Conservation (phyloP, 2,329 filamentous ascomycete species). For the Zymoseptoria crescenta region DNA sequence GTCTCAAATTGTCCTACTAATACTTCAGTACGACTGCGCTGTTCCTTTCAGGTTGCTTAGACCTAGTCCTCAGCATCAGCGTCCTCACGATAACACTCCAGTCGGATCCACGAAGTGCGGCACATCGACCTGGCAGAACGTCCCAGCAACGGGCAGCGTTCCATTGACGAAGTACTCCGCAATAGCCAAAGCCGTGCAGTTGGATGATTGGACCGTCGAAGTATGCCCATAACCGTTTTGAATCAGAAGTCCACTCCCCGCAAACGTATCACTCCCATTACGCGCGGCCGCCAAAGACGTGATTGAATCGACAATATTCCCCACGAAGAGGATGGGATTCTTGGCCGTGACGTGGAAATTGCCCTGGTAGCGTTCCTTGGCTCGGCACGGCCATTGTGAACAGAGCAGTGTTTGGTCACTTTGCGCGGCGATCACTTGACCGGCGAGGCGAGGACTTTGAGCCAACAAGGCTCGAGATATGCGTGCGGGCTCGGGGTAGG, state of each 20-base stretch:
- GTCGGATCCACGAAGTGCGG: conserved; percentile 1
- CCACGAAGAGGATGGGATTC: conserved; percentile 33
- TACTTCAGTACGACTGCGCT: too few species aligned
- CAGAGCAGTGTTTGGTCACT: conserved; percentile 29
- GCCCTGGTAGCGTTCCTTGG: conserved; percentile 32
- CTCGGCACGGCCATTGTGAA: conserved; percentile 33
- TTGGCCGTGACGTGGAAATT: conserved; percentile 29
- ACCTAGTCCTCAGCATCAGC: not conserved
- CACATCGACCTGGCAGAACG: conserved; percentile 24
- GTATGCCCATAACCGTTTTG: conserved; percentile 27
- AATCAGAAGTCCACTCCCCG: conserved; percentile 33
- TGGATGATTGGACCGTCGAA: conserved; percentile 23
- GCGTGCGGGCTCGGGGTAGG: not conserved
- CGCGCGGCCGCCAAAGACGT: conserved; percentile 34
- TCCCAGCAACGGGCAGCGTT: conserved; percentile 28
- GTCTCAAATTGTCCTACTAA: too few species aligned
- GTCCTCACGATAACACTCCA: not conserved
- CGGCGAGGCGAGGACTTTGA: not conserved
- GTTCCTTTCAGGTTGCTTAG: too few species aligned
- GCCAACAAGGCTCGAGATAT: not conserved
- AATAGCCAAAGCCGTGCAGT: conserved; percentile 26
- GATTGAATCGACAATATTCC: conserved; percentile 34
- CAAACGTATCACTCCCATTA: conserved; percentile 32
- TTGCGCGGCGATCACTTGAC: not conserved
- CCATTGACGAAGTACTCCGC: conserved; percentile 31